Evolutionary conservation across 176 grass and related monocot genomes (phyloP).

Genomic region (Phoenix roebelenii): DNA sequence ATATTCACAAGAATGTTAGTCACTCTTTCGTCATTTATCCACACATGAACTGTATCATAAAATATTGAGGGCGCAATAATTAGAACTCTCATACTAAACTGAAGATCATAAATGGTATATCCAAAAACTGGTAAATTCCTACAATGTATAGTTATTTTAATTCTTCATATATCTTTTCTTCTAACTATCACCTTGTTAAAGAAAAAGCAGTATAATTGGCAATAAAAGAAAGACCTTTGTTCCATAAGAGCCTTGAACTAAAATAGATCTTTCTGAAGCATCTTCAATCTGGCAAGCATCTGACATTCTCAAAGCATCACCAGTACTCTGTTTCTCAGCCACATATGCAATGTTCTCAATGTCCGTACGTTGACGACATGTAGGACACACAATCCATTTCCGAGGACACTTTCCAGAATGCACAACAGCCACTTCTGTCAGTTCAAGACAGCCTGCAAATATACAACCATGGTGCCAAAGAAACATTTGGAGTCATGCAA

Average conservation of each 20-base stretch:
- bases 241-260: conserved; percentile 80
- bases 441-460: conserved; percentile 66
- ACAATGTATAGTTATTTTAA: too few relatives aligned
- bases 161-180: too few relatives aligned
- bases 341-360: conserved; percentile 86
- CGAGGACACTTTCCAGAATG: conserved; percentile 38
- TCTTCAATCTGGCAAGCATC: conserved; percentile 24
- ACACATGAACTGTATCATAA: too few relatives aligned
- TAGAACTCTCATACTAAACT: too few relatives aligned
- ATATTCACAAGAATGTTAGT: too few relatives aligned
- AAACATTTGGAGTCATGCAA: too few relatives aligned
- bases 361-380: conserved; percentile 78
- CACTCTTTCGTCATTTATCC: too few relatives aligned
- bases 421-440: conserved; percentile 56
- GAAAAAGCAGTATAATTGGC: neutral
- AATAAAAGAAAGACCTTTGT: conserved; percentile 42
- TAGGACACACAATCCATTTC: conserved; percentile 94
- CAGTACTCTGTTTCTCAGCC: conserved; percentile 44
- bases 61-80: too few relatives aligned
- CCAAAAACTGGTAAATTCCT: too few relatives aligned
- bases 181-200: neutral
- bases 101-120: too few relatives aligned
- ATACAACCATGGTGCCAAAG: neutral
- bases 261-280: conserved; percentile 47
- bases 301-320: conserved; percentile 23